These are phyloP conservation scores for Astrephomene gubernaculifera DNA, from an alignment of 139 green algal genomes.

Conservation along the genomic window DNA sequence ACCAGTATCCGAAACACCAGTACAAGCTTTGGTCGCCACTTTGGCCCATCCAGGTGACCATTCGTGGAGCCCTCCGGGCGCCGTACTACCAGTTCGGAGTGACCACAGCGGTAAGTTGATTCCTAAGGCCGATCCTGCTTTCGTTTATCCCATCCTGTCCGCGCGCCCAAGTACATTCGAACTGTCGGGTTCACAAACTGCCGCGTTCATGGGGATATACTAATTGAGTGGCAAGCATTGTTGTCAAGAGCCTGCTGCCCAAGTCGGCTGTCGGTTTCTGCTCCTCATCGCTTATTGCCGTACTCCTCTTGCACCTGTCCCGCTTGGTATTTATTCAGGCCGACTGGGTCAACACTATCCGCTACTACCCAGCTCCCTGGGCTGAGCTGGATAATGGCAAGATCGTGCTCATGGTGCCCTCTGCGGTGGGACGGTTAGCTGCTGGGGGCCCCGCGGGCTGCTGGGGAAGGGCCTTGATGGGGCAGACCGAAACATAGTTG, in stretches of 20 bases:
- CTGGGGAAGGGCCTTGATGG: no score
- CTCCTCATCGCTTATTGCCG: neutral
- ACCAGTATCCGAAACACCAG: neutral
- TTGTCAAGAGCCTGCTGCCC: neutral
- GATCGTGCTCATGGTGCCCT: conserved; percentile 11
- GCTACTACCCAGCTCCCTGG: conserved; percentile 16
- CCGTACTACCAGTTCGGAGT: neutral
- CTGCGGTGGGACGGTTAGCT: neutral
- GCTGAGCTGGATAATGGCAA: conserved; percentile 36
- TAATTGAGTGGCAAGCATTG: neutral
- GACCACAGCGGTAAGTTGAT: neutral
- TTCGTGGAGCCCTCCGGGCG: neutral
- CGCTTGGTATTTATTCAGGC: neutral
- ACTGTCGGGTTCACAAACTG: no score
- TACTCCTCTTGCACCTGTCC: neutral
- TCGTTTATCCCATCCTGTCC: no score
- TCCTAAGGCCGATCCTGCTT: neutral
- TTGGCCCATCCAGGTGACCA: neutral
- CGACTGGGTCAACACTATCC: neutral
- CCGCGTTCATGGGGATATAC: neutral
- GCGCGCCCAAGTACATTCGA: no score
- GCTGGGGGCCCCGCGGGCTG: no score
- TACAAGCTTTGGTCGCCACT: neutral
- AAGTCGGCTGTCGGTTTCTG: neutral
- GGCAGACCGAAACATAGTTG: no score